A percentile compares a stretch with the other conserved stretches of the same genome.
phyloP scores from a whole-genome alignment of 768 basidiomycete genomes.

The Chalciporus sphaerocephalus region DNA sequence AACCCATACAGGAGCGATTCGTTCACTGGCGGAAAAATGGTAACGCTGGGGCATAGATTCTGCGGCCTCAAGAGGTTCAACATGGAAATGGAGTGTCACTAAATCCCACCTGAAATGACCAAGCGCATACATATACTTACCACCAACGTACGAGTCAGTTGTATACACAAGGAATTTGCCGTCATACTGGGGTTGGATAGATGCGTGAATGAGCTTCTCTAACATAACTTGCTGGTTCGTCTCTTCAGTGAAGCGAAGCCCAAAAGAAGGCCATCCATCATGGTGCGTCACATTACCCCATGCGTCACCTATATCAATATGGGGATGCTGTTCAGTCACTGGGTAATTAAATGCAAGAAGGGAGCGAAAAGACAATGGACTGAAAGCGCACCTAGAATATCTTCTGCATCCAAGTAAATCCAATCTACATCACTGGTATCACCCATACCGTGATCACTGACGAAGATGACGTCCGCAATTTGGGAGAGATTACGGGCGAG shows the following conservation, averaged over 20 bases:
- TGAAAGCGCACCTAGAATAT: constrained; percentile 23
- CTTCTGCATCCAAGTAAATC: constrained; percentile 64
- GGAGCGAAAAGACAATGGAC: background rate
- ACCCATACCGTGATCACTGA: constrained; percentile 90
- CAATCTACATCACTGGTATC: constrained; percentile 76
- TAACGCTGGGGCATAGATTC: constrained; percentile 67
- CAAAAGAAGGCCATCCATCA: constrained; percentile 90
- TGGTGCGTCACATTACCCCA: constrained; percentile 43
- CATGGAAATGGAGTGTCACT: background rate
- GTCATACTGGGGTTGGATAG: constrained; percentile 37
- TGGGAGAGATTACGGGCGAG: constrained; percentile 69
- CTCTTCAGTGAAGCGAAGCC: constrained; percentile 64
- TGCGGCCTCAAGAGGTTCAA: constrained; percentile 14
- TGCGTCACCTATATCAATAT: constrained; percentile 13
- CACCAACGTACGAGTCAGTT: constrained; percentile 21
- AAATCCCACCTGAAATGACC: background rate
- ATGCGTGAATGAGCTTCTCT: constrained; percentile 48
- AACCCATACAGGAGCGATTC: constrained; percentile 87
- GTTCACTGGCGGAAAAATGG: constrained; percentile 66
- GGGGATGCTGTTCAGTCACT: background rate
- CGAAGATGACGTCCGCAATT: constrained; percentile 85
- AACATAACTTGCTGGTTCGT: constrained; percentile 57
- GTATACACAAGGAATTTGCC: constrained; percentile 60
- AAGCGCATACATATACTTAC: constrained; percentile 1
- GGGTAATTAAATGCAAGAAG: background rate